A percentile compares a stretch with the other conserved stretches of the same genome.
Conservation (phyloP, 139 green algal genomes). For the Picocystis salinarum region DNA sequence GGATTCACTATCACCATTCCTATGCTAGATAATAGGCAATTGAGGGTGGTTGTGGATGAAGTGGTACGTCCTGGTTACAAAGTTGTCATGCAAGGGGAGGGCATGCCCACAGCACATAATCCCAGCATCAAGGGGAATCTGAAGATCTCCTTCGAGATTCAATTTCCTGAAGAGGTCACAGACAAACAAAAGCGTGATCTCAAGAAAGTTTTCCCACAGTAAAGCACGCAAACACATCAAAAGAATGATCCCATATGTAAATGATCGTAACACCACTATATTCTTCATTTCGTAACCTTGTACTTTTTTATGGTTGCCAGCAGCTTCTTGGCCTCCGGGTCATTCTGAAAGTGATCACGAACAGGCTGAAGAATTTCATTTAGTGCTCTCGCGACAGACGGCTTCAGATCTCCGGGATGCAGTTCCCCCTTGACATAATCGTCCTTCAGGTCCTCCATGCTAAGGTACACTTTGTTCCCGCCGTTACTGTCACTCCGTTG, state of each 20-base stretch:
- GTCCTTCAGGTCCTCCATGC: conserved; percentile 40
- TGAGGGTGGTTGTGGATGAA: background rate
- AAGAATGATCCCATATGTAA: too few species aligned
- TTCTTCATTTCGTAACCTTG: conserved; percentile 38
- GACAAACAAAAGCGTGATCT: too few species aligned
- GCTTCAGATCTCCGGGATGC: conserved; percentile 55
- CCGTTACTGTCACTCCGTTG: conserved; percentile 47
- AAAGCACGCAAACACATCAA: too few species aligned
- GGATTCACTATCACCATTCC: conserved; percentile 1
- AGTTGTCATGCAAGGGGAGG: background rate
- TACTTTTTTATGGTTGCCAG: conserved; percentile 72
- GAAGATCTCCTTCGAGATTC: too few species aligned
- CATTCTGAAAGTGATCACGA: conserved; percentile 81
- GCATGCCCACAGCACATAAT: too few species aligned
- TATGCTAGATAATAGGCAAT: background rate
- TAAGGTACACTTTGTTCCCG: conserved; percentile 52
- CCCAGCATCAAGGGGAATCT: too few species aligned
- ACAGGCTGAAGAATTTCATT: conserved; percentile 90
- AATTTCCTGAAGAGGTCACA: too few species aligned
- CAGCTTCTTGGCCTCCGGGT: conserved; percentile 74
- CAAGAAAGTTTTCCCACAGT: too few species aligned
- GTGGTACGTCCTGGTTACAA: background rate
- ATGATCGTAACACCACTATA: background rate
- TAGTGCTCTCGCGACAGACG: conserved; percentile 39
- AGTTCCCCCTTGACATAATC: conserved; percentile 64